Evolutionary conservation across 306 rosid genomes (phyloP), one percentile per base, ranked within the genome.

Genomic region (Vigna radiata): DNA sequence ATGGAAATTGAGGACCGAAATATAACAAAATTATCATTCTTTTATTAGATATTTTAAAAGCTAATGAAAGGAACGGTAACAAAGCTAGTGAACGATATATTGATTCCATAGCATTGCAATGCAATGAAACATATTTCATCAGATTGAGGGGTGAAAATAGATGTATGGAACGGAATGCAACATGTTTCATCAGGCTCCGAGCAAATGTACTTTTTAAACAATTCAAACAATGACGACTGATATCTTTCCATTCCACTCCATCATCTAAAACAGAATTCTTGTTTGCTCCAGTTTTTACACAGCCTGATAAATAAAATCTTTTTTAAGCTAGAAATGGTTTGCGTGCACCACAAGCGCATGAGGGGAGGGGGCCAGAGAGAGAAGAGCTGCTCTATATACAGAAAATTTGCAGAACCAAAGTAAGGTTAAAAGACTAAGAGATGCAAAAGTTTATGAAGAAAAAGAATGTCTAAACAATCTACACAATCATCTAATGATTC

Each of bases 251-350:
- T 59, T 25, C 39, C 9, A 6, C 37, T 23, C 36, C 36, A 56
- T 56, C 25, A 16, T 23, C 27, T 5, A 11, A 14, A 67, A n/a
- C 27, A 27, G 36, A 44, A 29, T 33, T 44, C 58, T 80, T 44
- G 63, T 55, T 11, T 19, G 53, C 52, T 66, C 16, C 37, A 63
- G 16, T 36, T 50, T 62, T 62, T 71, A 63, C 48, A 50, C 37
- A 62, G 47, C 16, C 39, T 62, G 37, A 46, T 72, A 39, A 15
- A 39, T 36, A 41, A 18, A 39, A 39, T 8, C 14, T 11, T 11
- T 25, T 60, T 70, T 2, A 41, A 29, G 68, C 52, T n/a, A 52
- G 3, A 55, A 31, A 46, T 60, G 27, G 19, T 53, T 36, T 67
- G 7, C 37, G 37, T 8, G 66, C 11, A 54, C 29, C 37, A 33